phyloP scores from a whole-genome alignment of 306 rosid genomes.

The Inga leiocalycina region DNA sequence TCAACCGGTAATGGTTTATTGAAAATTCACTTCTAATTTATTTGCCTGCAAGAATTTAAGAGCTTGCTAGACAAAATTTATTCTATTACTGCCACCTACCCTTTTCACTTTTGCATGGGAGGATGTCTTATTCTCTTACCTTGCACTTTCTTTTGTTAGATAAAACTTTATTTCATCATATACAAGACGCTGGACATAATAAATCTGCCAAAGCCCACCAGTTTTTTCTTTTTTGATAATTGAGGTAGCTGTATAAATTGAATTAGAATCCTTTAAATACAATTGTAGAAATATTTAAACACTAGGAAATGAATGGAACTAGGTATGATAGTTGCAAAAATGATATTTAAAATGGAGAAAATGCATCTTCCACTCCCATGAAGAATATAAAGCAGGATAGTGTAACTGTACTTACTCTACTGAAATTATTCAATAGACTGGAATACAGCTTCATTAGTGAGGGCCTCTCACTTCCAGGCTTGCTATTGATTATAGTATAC shows the following conservation, averaged over 20 bases:
- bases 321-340: background rate
- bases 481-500: constrained; percentile 61
- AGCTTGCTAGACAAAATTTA: background rate
- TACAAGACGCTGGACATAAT: background rate
- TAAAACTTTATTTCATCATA: constrained; percentile 1
- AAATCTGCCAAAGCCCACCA: background rate
- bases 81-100: background rate
- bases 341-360: background rate
- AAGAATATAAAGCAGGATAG: background rate
- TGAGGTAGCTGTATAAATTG: background rate
- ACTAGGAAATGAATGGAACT: background rate
- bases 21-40: background rate
- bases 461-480: constrained; percentile 68
- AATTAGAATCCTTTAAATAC: background rate
- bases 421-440: constrained; percentile 51
- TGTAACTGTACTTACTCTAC: constrained; percentile 3
- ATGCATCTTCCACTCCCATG: background rate
- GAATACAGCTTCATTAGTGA: constrained; percentile 66
- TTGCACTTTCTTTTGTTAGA: constrained; percentile 8
- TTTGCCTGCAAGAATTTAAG: background rate
- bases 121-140: background rate
- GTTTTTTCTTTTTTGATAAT: background rate
- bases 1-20: background rate
- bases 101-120: background rate
- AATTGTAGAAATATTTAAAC: background rate